phyloP scores from a whole-genome alignment of 164 flowering plant species.

The Tinospora cordifolia region DNA sequence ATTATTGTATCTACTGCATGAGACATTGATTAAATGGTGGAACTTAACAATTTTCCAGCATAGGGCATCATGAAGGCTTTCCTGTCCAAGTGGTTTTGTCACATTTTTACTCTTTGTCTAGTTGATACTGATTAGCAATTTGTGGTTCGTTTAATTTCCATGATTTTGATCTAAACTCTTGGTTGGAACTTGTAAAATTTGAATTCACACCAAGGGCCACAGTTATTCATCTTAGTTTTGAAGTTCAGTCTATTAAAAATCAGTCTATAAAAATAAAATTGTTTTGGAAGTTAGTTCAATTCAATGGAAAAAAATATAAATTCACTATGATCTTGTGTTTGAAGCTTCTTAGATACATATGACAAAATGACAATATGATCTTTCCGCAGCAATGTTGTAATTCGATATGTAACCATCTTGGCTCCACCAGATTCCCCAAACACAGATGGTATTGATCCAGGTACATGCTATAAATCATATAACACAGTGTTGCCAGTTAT shows the following conservation, averaged over 20 bases:
- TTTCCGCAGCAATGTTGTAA: constrained; percentile 72
- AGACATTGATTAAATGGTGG: neutral
- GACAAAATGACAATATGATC: neutral
- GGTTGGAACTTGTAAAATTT: too few relatives aligned
- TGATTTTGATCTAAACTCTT: too few relatives aligned
- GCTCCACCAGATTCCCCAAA: constrained; percentile 90
- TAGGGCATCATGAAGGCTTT: neutral
- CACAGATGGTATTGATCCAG: constrained; percentile 98
- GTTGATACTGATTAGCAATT: too few relatives aligned
- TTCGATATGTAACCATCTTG: constrained; percentile 72
- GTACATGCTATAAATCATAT: constrained; percentile 24
- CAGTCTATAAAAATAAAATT: too few relatives aligned
- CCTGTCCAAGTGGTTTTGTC: neutral
- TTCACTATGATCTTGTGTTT: too few relatives aligned
- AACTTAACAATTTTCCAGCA: neutral
- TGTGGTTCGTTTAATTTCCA: too few relatives aligned
- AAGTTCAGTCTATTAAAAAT: too few relatives aligned
- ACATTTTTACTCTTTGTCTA: too few relatives aligned
- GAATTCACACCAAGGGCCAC: too few relatives aligned
- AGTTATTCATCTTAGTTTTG: too few relatives aligned
- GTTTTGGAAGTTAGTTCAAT: too few relatives aligned
- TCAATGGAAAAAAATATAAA: too few relatives aligned
- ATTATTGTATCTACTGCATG: neutral
- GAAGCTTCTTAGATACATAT: neutral
- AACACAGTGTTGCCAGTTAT: neutral